Conservation (phyloP, 768 basidiomycete genomes). For the Naganishia friedmannii region DNA sequence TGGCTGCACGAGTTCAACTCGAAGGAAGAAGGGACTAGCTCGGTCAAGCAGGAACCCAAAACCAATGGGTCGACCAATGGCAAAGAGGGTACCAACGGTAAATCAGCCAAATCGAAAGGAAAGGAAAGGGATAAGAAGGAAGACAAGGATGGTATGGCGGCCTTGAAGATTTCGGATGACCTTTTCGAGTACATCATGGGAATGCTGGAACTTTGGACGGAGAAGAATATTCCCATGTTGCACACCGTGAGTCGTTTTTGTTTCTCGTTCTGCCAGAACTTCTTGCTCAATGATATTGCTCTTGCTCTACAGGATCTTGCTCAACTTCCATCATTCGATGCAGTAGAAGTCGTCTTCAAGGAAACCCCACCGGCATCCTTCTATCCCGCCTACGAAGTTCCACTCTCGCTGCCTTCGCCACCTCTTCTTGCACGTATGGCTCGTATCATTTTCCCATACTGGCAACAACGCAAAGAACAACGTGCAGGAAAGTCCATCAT, state of each 20-base stretch:
- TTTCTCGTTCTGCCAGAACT: background rate
- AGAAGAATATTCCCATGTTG: constrained; percentile 82
- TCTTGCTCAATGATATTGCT: constrained; percentile 16
- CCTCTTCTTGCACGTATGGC: constrained; percentile 66
- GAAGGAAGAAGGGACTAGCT: constrained; percentile 68
- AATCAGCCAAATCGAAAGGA: constrained; percentile 64
- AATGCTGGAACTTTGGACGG: constrained; percentile 82
- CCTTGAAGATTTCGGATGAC: constrained; percentile 73
- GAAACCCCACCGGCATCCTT: constrained; percentile 60
- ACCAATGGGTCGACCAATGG: constrained; percentile 14
- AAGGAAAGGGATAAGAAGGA: constrained; percentile 81
- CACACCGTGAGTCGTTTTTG: constrained; percentile 65
- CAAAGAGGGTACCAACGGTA: constrained; percentile 54
- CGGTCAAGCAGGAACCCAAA: constrained; percentile 33
- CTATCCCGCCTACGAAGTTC: constrained; percentile 68
- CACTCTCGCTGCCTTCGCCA: constrained; percentile 67
- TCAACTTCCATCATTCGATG: constrained; percentile 55
- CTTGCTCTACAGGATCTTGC: constrained; percentile 47
- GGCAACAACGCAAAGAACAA: constrained; percentile 78
- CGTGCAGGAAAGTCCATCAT: constrained; percentile 80
- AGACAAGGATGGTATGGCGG: constrained; percentile 54
- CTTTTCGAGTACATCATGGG: constrained; percentile 96
- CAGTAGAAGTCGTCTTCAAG: constrained; percentile 62
- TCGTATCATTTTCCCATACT: constrained; percentile 75
- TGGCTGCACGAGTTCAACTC: constrained; percentile 88